These are phyloP conservation scores for Termitomyces sp. DNA, from an alignment of 768 basidiomycete species.

Conservation along the genomic window DNA sequence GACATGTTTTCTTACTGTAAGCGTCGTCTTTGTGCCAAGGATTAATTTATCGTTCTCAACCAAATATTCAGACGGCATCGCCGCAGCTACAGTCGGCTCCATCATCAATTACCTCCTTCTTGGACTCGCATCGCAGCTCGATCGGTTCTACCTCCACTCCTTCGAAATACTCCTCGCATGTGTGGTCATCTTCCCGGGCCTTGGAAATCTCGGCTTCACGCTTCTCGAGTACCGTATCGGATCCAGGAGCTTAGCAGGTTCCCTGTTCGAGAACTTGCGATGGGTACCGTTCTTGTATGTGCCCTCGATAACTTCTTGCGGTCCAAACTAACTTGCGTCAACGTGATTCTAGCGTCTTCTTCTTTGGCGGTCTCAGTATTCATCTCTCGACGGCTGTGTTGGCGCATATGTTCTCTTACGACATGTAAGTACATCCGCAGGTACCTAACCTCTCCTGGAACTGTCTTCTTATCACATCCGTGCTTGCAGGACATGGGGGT, in stretches of 20 bases:
- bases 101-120: slow-evolving; percentile 73
- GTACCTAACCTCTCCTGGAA: neutral
- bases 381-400: slow-evolving; percentile 65
- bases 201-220: slow-evolving; percentile 71
- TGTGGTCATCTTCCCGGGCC: slow-evolving; percentile 70
- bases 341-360: slow-evolving; percentile 53
- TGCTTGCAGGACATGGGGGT: slow-evolving; percentile 45
- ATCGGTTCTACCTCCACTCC: slow-evolving; percentile 72
- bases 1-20: slow-evolving; percentile 46
- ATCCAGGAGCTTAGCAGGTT: slow-evolving; percentile 41
- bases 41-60: neutral
- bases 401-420: slow-evolving; percentile 64
- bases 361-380: slow-evolving; percentile 72
- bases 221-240: slow-evolving; percentile 76
- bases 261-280: slow-evolving; percentile 52
- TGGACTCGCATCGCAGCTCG: slow-evolving; percentile 62
- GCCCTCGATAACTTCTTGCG: neutral
- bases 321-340: neutral
- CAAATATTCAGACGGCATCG: slow-evolving; percentile 47
- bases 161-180: slow-evolving; percentile 81
- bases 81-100: slow-evolving; percentile 60
- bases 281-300: slow-evolving; percentile 75
- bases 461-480: neutral
- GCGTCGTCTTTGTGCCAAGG: slow-evolving; percentile 13
- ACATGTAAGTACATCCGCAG: slow-evolving; percentile 33